A percentile compares a stretch with the other conserved stretches of the same genome.
These are phyloP conservation scores for Hyaloscypha bicolor DNA, from an alignment of 495 filamentous ascomycete genomes.

Conservation along the genomic window DNA sequence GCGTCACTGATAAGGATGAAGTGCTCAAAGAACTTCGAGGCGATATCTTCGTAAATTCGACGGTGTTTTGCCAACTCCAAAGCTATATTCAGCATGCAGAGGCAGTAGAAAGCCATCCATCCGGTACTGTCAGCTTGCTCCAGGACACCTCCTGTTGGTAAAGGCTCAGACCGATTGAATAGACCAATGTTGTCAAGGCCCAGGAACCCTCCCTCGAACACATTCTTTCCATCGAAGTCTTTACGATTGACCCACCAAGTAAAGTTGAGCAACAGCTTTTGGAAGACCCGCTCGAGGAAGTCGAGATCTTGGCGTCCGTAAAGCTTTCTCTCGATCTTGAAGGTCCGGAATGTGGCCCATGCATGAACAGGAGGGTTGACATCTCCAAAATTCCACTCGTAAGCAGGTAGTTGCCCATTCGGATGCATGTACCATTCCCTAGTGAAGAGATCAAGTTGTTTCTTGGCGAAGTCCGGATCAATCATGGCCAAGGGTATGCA, in stretches of 20 bases:
- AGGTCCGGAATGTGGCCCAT: constrained; percentile 91
- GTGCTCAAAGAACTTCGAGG: constrained; percentile 98
- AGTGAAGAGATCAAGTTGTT: constrained; percentile 92
- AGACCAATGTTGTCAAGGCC: constrained; percentile 95
- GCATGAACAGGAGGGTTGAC: constrained; percentile 97
- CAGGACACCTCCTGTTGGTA: constrained; percentile 89
- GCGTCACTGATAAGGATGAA: constrained; percentile 97
- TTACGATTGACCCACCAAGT: constrained; percentile 99
- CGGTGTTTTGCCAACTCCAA: constrained; percentile 93
- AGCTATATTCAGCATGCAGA: constrained; percentile 95
- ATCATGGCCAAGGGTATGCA: constrained; percentile 96
- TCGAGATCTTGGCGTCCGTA: constrained; percentile 94
- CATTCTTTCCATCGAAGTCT: constrained; percentile 89
- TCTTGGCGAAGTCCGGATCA: constrained; percentile 96
- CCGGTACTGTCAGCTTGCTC: constrained; percentile 97
- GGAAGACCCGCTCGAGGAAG: constrained; percentile 94
- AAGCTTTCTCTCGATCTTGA: constrained; percentile 97
- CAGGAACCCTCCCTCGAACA: constrained; percentile 97
- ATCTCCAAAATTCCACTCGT: constrained; percentile 98
- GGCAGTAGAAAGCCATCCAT: constrained; percentile 97
- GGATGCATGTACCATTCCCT: constrained; percentile 99
- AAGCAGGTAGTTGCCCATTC: constrained; percentile 86
- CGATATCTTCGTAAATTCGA: constrained; percentile 97
- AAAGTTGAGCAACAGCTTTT: constrained; percentile 93
- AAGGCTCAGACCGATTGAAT: constrained; percentile 96